Evolutionary conservation across 306 rosid genomes (phyloP), one percentile per base, ranked within the genome.

Genomic region (Cyamopsis tetragonoloba): DNA sequence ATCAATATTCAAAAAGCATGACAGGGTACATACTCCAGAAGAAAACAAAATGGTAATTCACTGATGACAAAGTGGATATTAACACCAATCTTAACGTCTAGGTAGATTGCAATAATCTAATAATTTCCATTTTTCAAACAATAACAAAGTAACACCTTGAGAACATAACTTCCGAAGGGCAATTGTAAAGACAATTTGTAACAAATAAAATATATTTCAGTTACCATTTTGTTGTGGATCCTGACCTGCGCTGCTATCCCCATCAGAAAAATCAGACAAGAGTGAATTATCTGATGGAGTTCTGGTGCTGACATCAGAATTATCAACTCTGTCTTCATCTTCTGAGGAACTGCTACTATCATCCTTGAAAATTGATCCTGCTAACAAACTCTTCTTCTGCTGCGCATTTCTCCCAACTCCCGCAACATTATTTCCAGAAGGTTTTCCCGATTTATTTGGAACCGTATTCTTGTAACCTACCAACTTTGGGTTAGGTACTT

Each of bases 191-290:
- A n/a, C n/a, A n/a, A n/a, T n/a, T n/a, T n/a, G n/a, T n/a, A n/a
- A n/a, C 56, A 73, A 54, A 17, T 7, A 20, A 74, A 65, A 38
- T 20, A 55, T 17, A 55, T 70, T 60, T 12, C 63, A 58, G 72
- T 63, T 81, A 73, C 86, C 83, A 48, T 32, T 57, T 48, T 22
- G 67, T 20, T 70, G 76, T 35, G 80, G 69, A 67, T 54, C 66
- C 73, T 58, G 56, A 75, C 72, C 86, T 66, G 86, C 70, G 47
- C 83, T 85, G 79, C 86, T 86, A 71, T 82, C 85, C 61, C 77
- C 91, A 19, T 88, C 98, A 20, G 93, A 83, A 77, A 49, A 85
- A 76, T 81, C 84, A 28, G 90, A 83, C 18, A 80, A 58, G 12
- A 77, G 62, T 22, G 93, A 84, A 69, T 68, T 62, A 68, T 81